Conservation (phyloP, 1,284 basidiomycete species). For the Fomitopsis schrenkii region DNA sequence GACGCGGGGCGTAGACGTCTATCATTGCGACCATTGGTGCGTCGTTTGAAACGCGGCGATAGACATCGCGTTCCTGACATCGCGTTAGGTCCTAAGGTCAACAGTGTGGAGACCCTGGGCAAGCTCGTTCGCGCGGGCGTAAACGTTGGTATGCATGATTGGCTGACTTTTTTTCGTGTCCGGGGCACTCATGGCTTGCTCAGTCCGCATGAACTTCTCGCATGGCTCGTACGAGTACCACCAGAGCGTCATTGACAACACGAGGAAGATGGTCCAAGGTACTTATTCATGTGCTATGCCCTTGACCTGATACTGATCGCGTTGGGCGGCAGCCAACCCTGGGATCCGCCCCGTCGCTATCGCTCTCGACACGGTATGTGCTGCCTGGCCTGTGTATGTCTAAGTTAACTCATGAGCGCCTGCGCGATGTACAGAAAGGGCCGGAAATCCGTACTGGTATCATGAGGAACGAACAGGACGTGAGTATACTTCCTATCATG, state of each 20-base stretch:
- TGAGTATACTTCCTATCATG: slow-evolving; percentile 38
- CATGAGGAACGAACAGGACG: slow-evolving; percentile 85
- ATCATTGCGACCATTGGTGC: slow-evolving; percentile 97
- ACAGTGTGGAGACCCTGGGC: slow-evolving; percentile 80
- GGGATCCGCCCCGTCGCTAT: slow-evolving; percentile 92
- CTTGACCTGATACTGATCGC: background rate
- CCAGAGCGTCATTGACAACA: slow-evolving; percentile 97
- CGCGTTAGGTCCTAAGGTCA: slow-evolving; percentile 81
- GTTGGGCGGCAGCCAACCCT: slow-evolving; percentile 38
- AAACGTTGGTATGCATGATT: slow-evolving; percentile 76
- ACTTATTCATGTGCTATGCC: background rate
- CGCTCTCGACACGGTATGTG: slow-evolving; percentile 86
- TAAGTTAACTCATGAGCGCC: slow-evolving; percentile 1
- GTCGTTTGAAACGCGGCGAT: slow-evolving; percentile 14
- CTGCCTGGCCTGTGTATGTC: slow-evolving; percentile 1
- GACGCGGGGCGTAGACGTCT: slow-evolving; percentile 60
- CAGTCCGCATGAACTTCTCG: slow-evolving; percentile 98
- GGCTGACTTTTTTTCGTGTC: slow-evolving; percentile 1
- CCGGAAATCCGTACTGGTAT: slow-evolving; percentile 98
- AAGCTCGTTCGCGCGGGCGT: slow-evolving; percentile 86
- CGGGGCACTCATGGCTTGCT: slow-evolving; percentile 4
- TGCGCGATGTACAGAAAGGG: slow-evolving; percentile 69
- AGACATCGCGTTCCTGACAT: slow-evolving; percentile 5
- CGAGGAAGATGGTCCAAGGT: slow-evolving; percentile 80
- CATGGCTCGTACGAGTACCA: slow-evolving; percentile 97